Evolutionary conservation across 768 basidiomycete genomes (phyloP).

Genomic region (Boletales sp.): DNA sequence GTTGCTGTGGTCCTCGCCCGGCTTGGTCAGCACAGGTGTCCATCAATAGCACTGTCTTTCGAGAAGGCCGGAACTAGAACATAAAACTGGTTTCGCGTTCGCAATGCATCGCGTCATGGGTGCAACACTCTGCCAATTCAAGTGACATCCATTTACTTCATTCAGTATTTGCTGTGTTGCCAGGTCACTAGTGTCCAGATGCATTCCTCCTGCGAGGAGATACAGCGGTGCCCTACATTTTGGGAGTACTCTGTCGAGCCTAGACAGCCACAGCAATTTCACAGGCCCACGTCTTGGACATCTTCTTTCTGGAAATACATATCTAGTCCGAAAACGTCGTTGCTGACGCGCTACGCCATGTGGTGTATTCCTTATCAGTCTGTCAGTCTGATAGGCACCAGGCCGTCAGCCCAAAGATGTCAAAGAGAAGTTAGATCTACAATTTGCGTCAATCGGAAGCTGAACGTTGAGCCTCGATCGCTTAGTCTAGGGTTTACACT

Average conservation of each 20-base stretch:
- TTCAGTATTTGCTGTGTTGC: neutral
- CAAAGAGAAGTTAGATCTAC: no score
- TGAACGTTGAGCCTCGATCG: no score
- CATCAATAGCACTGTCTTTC: neutral
- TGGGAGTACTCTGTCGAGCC: neutral
- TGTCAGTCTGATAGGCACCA: no score
- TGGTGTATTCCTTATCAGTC: no score
- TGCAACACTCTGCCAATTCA: neutral
- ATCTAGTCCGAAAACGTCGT: neutral
- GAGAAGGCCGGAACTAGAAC: neutral
- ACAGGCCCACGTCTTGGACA: neutral
- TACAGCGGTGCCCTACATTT: conserved; percentile 5
- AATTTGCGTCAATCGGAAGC: no score
- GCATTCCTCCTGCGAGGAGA: neutral
- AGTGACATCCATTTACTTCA: neutral
- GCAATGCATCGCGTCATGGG: neutral
- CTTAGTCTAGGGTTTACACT: no score
- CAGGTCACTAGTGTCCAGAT: neutral
- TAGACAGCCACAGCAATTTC: neutral
- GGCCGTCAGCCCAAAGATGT: no score
- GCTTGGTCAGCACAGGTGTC: neutral
- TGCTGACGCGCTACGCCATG: no score
- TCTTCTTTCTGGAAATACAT: neutral
- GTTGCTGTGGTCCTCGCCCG: no score
- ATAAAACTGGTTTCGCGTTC: neutral